A percentile compares a stretch with the other conserved stretches of the same genome.
Conservation (phyloP, 2,329 filamentous ascomycete genomes). For the Colletotrichum eleusines region DNA sequence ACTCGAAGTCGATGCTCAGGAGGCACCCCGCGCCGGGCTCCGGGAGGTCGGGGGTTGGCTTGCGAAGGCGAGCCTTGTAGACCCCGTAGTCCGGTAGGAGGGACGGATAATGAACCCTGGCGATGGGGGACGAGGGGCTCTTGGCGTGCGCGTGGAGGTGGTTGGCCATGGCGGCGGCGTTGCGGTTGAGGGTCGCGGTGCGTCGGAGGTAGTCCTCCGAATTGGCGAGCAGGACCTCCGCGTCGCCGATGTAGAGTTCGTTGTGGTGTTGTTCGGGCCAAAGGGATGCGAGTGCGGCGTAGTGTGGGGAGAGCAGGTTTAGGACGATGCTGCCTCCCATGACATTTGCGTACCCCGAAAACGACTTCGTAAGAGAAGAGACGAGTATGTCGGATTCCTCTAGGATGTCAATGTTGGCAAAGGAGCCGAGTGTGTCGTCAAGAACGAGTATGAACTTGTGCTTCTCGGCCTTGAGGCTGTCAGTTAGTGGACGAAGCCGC, state of each 20-base stretch:
- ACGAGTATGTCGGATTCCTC: slow-evolving; percentile 62
- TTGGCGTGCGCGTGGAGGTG: slow-evolving; percentile 52
- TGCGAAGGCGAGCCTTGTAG: slow-evolving; percentile 54
- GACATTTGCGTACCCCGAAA: slow-evolving; percentile 67
- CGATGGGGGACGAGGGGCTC: slow-evolving; percentile 52
- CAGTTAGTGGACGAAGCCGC: background rate
- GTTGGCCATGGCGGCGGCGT: slow-evolving; percentile 56
- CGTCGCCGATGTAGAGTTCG: slow-evolving; percentile 62
- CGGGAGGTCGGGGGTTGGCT: slow-evolving; percentile 57
- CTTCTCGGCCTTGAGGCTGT: slow-evolving; percentile 49
- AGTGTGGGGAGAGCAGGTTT: slow-evolving; percentile 59
- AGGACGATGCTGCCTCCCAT: slow-evolving; percentile 65
- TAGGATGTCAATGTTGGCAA: slow-evolving; percentile 64
- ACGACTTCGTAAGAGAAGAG: slow-evolving; percentile 68
- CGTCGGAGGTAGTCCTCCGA: slow-evolving; percentile 58
- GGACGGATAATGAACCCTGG: slow-evolving; percentile 59
- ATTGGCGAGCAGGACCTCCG: slow-evolving; percentile 59
- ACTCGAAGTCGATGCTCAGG: slow-evolving; percentile 63
- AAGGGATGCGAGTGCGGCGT: slow-evolving; percentile 52
- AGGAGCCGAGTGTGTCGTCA: slow-evolving; percentile 63
- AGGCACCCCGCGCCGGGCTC: slow-evolving; percentile 67
- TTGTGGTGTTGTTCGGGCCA: slow-evolving; percentile 50
- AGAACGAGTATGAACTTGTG: slow-evolving; percentile 59
- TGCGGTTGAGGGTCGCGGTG: slow-evolving; percentile 55
- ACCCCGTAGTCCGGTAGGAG: slow-evolving; percentile 52